Base-by-base conservation (phyloP, 139 green algal genomes). In the Chlorella ohadii region DNA sequence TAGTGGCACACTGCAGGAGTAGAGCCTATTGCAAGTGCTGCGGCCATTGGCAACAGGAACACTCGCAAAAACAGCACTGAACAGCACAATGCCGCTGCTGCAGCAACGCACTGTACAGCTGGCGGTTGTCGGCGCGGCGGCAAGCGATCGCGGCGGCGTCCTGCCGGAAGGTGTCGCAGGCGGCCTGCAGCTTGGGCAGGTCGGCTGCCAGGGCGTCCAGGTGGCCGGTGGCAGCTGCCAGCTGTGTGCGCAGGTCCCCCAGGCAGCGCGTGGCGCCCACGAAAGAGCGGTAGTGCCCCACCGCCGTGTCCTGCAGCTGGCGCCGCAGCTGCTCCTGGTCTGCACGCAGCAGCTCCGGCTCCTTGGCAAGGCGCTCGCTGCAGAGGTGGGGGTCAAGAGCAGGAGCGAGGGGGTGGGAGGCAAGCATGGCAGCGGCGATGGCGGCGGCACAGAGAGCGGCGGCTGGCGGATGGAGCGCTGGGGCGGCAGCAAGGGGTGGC, bases 301-400 rank as follows among this genome's bases (percentile, higher is more conserved):
- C 85, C 3, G 92, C 85, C 27, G 89, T 86, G n/a, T 97, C 94
- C n/a, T 85, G 82, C n/a, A 87, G 38, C 77, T 96, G 87, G 17
- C 95, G 91, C 51, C 94, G 72, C 11, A 99, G 66, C 64, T 94
- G 90, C 64, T 97, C 89, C 64, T 90, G 85, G 78, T 99, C 97
- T 7, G 92, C 89, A 17, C 87, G 81, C 65, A 99, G 90, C n/a
- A 98, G 86, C 78, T 98, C 94, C 0, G 97, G 96, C 85, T 99
- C 96, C 86, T 97, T 97, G 65, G 91, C 90, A 23, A 99, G 82
- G 16, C 95, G 89, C 28, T 98, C 96, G 44, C 44, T 55, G 44
- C 11, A n/a, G n/a, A n/a, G n/a, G n/a, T n/a, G n/a, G n/a, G n/a
- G n/a, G n/a, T n/a, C n/a, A n/a, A n/a, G n/a, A n/a, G n/a, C n/a